A percentile compares a stretch with the other conserved stretches of the same genome.
Conservation (phyloP, 257 asterid genomes). For the Solanum rostratum region DNA sequence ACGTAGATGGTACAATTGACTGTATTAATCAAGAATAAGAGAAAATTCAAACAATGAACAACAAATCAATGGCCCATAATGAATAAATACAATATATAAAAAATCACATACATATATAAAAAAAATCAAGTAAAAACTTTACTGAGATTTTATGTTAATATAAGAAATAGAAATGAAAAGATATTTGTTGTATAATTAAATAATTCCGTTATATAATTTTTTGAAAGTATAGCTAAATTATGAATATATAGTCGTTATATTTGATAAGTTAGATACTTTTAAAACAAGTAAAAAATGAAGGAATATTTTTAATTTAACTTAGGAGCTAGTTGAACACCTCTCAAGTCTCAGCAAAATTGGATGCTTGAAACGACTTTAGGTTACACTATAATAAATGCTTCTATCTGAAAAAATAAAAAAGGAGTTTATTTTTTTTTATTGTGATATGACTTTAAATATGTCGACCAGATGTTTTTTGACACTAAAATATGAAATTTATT, state of each 20-base stretch:
- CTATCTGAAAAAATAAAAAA: not conserved
- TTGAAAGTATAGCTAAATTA: too few species aligned
- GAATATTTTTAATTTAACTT: not conserved
- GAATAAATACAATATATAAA: too few species aligned
- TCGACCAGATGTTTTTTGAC: not conserved
- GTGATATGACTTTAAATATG: not conserved
- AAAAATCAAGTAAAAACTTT: not conserved
- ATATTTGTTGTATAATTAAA: too few species aligned
- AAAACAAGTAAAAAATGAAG: too few species aligned
- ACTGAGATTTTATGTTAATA: too few species aligned
- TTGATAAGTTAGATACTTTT: too few species aligned
- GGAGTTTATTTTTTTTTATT: not conserved
- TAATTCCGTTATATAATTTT: too few species aligned
- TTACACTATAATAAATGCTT: not conserved
- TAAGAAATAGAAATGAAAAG: too few species aligned
- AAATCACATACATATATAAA: too few species aligned
- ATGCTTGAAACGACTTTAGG: not conserved
- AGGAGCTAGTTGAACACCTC: not conserved
- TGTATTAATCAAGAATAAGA: not conserved
- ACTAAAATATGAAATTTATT: not conserved
- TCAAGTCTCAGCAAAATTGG: not conserved
- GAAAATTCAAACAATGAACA: not conserved
- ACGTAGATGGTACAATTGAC: too few species aligned
- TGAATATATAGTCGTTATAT: too few species aligned
- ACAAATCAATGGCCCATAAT: too few species aligned